phyloP scores from a whole-genome alignment of 768 basidiomycete species.

The Kockovaella imperatae region DNA sequence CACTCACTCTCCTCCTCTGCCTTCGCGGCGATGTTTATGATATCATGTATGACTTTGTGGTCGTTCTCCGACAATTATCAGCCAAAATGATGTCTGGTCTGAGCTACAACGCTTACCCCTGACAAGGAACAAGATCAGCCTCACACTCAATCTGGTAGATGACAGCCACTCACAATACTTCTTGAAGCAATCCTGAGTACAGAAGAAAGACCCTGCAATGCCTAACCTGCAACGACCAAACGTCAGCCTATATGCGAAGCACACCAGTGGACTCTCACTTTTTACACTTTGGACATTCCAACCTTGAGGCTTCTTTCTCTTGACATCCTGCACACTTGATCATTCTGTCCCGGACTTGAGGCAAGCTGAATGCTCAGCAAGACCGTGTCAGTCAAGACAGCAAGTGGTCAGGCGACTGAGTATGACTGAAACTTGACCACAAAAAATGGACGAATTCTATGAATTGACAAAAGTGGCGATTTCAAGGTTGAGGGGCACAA shows the following conservation, averaged over 20 bases:
- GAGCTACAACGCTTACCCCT: not conserved
- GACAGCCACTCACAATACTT: conserved; percentile 59
- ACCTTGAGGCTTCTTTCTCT: conserved; percentile 71
- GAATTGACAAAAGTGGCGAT: too few species aligned
- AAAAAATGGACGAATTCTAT: too few species aligned
- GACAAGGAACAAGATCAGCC: conserved; percentile 10
- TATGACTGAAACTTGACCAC: too few species aligned
- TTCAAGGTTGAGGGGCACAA: too few species aligned
- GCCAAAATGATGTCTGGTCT: too few species aligned
- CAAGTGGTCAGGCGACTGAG: too few species aligned
- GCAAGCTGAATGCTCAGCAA: not conserved
- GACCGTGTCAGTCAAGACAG: too few species aligned
- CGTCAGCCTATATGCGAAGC: not conserved
- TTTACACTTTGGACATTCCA: conserved; percentile 90
- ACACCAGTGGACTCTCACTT: conserved; percentile 56
- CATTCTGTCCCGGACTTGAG: conserved; percentile 10
- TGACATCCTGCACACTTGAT: conserved; percentile 46
- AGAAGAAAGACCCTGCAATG: conserved; percentile 55
- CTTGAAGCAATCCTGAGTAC: conserved; percentile 94
- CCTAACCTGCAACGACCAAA: conserved; percentile 36
- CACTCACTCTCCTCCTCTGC: conserved; percentile 37
- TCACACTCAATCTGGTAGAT: conserved; percentile 34
- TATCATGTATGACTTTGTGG: conserved; percentile 42
- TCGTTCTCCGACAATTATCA: conserved; percentile 15
- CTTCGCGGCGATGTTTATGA: conserved; percentile 41